Conservation (phyloP, 1,284 basidiomycete species). For the Ceratobasidium sp. region DNA sequence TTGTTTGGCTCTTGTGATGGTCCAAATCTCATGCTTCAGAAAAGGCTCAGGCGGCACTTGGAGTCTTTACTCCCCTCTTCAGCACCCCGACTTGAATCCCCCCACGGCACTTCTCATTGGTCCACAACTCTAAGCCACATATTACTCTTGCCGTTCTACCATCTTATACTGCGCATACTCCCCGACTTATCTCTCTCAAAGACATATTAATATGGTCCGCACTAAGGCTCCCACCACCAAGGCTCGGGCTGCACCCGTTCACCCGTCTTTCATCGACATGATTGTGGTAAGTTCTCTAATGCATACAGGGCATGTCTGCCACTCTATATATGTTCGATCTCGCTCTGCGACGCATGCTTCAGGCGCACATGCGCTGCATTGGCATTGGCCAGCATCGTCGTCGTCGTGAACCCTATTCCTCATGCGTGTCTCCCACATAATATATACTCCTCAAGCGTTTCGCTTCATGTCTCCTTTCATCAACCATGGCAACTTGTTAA, state of each 20-base stretch:
- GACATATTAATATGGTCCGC: constrained; percentile 40
- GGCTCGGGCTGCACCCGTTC: constrained; percentile 31
- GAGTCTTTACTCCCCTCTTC: constrained; percentile 37
- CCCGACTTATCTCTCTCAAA: constrained; percentile 1
- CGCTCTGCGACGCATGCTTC: background rate
- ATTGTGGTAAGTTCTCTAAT: constrained; percentile 42
- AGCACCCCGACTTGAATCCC: constrained; percentile 25
- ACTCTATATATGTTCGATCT: background rate
- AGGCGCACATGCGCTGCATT: background rate
- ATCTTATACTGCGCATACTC: constrained; percentile 31
- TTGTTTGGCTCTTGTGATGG: constrained; percentile 14
- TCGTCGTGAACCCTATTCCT: background rate
- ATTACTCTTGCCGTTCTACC: background rate
- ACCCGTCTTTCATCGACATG: constrained; percentile 49
- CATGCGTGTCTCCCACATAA: background rate
- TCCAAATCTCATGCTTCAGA: constrained; percentile 31
- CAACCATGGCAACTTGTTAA: constrained; percentile 1
- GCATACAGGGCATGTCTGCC: too few species aligned
- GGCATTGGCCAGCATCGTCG: constrained; percentile 10
- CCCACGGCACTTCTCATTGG: constrained; percentile 6
- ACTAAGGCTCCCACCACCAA: constrained; percentile 41
- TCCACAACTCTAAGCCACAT: background rate
- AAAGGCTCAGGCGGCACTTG: constrained; percentile 28
- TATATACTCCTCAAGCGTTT: background rate
- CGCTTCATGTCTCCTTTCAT: background rate